These are phyloP conservation scores for Trichoderma guizhouense DNA, from an alignment of 2,329 filamentous ascomycete genomes.

Conservation along the genomic window DNA sequence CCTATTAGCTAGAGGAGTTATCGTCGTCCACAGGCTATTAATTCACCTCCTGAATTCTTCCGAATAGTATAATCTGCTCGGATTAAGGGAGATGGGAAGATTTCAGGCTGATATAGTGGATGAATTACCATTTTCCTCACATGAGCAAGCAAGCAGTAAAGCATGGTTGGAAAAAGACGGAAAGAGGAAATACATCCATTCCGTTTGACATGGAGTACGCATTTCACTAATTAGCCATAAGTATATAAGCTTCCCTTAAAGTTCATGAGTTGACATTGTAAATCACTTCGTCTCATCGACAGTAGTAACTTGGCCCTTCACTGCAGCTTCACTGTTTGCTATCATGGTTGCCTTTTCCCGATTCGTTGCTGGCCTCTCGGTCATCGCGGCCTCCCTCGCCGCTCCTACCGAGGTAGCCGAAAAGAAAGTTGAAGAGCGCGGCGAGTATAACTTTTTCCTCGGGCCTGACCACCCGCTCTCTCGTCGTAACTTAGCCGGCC, in stretches of 20 bases:
- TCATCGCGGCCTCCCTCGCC: not conserved
- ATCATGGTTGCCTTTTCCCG: not conserved
- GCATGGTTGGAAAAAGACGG: not conserved
- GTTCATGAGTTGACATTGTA: not conserved
- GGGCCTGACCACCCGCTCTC: not conserved
- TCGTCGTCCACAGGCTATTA: not conserved
- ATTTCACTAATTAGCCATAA: not conserved
- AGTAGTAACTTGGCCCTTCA: not conserved
- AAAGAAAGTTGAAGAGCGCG: not conserved
- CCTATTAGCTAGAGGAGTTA: not conserved
- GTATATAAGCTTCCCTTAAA: not conserved
- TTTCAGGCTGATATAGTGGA: not conserved
- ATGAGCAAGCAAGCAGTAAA: not conserved
- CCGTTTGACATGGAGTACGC: not conserved
- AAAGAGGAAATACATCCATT: not conserved
- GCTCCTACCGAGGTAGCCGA: not conserved
- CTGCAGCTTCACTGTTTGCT: not conserved
- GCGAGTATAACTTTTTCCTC: not conserved
- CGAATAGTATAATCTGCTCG: not conserved
- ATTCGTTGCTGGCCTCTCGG: not conserved
- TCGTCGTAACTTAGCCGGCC: not conserved
- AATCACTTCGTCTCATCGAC: not conserved
- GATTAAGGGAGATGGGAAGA: not conserved
- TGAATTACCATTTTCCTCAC: not conserved
- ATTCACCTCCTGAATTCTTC: not conserved